Percentiles rank a stretch among this genome's conserved stretches.
phyloP scores from a whole-genome alignment of 2,329 filamentous ascomycete genomes.

The Septoria linicola region DNA sequence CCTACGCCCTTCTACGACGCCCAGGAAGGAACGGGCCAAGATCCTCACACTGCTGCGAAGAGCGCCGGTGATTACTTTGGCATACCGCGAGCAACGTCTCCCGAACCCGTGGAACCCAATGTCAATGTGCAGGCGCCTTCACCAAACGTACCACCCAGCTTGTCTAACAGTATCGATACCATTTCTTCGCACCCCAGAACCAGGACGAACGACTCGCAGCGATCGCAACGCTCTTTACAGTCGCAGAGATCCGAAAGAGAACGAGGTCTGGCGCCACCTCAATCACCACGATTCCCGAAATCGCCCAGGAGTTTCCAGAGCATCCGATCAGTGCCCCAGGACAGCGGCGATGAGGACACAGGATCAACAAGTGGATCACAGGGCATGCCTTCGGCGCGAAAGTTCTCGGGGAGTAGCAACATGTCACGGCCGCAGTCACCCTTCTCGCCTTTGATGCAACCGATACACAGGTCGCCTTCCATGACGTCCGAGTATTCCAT shows the following conservation, averaged over 20 bases:
- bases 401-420: constrained; percentile 71
- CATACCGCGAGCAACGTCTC: constrained; percentile 47
- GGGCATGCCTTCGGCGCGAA: constrained; percentile 66
- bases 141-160: constrained; percentile 39
- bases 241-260: constrained; percentile 26
- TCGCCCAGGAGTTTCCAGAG: constrained; percentile 47
- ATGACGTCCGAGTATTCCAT: constrained; percentile 77
- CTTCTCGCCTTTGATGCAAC: constrained; percentile 61
- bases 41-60: constrained; percentile 9
- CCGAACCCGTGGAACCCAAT: constrained; percentile 47
- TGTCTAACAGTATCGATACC: constrained; percentile 39
- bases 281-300: constrained; percentile 41
- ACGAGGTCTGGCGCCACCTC: constrained; percentile 34
- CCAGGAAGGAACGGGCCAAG: constrained; percentile 20
- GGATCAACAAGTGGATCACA: constrained; percentile 58
- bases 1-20: constrained; percentile 32
- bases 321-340: constrained; percentile 46
- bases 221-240: constrained; percentile 30
- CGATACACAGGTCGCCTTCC: constrained; percentile 76
- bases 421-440: constrained; percentile 62
- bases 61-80: constrained; percentile 44
- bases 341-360: constrained; percentile 64
- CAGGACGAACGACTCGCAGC: constrained; percentile 40
- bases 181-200: constrained; percentile 42
- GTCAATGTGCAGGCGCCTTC: constrained; percentile 46